phyloP scores from a whole-genome alignment of 2,329 filamentous ascomycete genomes.

The Fonsecaea nubica region DNA sequence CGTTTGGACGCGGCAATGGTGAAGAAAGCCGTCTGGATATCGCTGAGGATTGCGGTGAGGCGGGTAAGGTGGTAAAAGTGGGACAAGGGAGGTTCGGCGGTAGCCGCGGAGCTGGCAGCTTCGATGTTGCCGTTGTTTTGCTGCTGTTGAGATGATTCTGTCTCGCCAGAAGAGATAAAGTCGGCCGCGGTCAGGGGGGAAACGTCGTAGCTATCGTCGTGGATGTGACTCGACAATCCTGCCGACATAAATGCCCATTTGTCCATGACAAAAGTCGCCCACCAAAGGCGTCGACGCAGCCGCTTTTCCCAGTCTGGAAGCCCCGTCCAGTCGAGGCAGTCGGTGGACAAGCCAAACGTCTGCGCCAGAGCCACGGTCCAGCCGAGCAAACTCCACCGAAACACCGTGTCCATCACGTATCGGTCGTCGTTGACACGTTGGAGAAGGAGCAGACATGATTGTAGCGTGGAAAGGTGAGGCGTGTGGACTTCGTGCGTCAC shows the following conservation, averaged over 20 bases:
- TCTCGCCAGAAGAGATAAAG: constrained; percentile 8
- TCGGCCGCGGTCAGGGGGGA: constrained; percentile 5
- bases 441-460: constrained; percentile 25
- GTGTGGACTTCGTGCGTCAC: constrained; percentile 24
- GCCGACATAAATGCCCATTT: constrained; percentile 23
- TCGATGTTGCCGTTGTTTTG: background rate
- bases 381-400: constrained; percentile 21
- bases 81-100: background rate
- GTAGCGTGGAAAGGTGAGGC: constrained; percentile 21
- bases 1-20: constrained; percentile 17
- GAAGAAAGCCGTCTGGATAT: constrained; percentile 23
- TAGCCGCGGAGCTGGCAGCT: no score
- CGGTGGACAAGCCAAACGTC: constrained; percentile 20
- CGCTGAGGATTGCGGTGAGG: constrained; percentile 18
- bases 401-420: constrained; percentile 22
- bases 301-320: constrained; percentile 16
- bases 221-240: constrained; percentile 22
- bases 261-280: constrained; percentile 25
- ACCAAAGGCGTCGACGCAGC: constrained; percentile 27
- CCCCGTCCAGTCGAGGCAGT: constrained; percentile 16
- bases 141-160: background rate
- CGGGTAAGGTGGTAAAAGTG: constrained; percentile 16
- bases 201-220: constrained; percentile 23
- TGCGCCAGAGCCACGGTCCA: constrained; percentile 23
- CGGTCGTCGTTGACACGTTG: constrained; percentile 19